Evolutionary conservation across 2,329 filamentous ascomycete species (phyloP).

Genomic region (Trichoderma harzianum): DNA sequence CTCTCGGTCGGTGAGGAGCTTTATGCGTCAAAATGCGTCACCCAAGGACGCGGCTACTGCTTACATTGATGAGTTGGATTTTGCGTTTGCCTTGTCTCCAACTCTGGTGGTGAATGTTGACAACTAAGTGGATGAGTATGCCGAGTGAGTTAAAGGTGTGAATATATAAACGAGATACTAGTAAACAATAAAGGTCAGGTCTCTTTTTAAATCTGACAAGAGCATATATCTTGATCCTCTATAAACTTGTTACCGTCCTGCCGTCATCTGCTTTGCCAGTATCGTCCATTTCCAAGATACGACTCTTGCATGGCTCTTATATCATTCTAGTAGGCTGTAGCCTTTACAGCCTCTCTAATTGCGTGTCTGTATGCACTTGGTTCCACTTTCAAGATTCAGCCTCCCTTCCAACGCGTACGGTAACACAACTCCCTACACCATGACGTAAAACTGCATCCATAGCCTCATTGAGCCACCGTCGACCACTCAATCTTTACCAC

Average conservation of each 20-base stretch:
- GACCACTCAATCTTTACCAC: background rate
- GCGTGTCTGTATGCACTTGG: fast-evolving
- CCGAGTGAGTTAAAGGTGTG: background rate
- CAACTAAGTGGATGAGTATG: background rate
- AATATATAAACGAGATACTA: background rate
- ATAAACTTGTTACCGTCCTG: background rate
- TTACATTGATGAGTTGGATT: background rate
- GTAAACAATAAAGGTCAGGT: too few species aligned
- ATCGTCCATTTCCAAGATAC: background rate
- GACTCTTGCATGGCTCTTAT: background rate
- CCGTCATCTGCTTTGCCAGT: background rate
- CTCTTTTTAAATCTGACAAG: background rate
- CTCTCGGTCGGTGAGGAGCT: background rate
- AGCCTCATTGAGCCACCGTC: background rate
- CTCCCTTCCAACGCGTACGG: background rate
- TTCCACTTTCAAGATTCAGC: background rate
- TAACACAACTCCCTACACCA: background rate
- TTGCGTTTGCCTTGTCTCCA: background rate
- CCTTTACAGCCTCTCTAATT: background rate
- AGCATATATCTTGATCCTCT: background rate
- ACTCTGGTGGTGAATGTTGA: background rate
- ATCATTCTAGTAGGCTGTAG: background rate
- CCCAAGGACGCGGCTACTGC: background rate
- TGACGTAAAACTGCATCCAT: background rate
- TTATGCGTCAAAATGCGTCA: background rate